Conservation (phyloP, 768 basidiomycete genomes). For the Naganishia friedmannii region DNA sequence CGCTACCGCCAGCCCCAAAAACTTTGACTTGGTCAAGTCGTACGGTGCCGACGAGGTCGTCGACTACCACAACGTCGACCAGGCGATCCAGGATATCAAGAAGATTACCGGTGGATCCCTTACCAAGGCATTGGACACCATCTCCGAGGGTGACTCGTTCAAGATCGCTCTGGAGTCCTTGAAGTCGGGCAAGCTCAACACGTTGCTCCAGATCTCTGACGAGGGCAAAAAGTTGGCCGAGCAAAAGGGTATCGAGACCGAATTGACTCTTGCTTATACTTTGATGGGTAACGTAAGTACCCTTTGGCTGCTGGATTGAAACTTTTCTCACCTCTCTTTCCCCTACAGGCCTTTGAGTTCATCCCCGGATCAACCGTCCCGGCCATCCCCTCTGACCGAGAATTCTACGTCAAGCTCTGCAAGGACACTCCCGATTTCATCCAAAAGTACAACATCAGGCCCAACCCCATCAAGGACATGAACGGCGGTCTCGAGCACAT, state of each 20-base stretch:
- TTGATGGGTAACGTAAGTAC: constrained; percentile 38
- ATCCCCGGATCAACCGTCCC: constrained; percentile 33
- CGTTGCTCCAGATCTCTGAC: constrained; percentile 32
- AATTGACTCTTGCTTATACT: constrained; percentile 39
- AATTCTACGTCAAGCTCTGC: constrained; percentile 33
- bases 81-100: constrained; percentile 39
- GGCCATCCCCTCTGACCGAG: constrained; percentile 34
- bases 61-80: constrained; percentile 51
- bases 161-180: constrained; percentile 35
- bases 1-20: constrained; percentile 51
- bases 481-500: constrained; percentile 48
- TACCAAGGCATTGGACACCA: constrained; percentile 37
- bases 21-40: constrained; percentile 52
- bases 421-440: constrained; percentile 33
- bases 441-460: constrained; percentile 36
- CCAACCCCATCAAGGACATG: constrained; percentile 40
- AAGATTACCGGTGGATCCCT: constrained; percentile 37
- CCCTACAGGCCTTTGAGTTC: constrained; percentile 42
- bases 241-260: constrained; percentile 35
- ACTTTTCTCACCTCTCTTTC: background rate
- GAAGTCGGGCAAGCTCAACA: constrained; percentile 35
- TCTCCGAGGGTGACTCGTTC: constrained; percentile 36
- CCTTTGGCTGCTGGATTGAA: background rate
- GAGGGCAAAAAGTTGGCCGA: constrained; percentile 29
- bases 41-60: constrained; percentile 55